phyloP scores from a whole-genome alignment of 208 protist species.

The Leishmania amazonensis region DNA sequence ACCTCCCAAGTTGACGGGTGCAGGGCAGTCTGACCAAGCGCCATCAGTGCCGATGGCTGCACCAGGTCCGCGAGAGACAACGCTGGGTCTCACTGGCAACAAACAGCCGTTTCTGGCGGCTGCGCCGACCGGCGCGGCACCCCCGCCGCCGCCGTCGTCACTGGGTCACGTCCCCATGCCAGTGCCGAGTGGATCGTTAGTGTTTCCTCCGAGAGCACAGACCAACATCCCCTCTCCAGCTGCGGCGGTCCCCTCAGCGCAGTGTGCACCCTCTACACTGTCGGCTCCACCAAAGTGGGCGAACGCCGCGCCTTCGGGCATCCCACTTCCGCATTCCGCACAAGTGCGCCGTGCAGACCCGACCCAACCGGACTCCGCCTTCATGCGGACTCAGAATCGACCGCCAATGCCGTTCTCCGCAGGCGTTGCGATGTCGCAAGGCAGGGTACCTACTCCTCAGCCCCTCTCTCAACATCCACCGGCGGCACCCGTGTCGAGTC shows the following conservation, averaged over 20 bases:
- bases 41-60: background rate
- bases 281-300: background rate
- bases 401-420: background rate
- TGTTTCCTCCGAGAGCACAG: background rate
- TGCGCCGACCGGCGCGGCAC: background rate
- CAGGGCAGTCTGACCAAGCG: background rate
- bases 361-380: background rate
- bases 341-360: conserved; percentile 4
- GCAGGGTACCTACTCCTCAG: background rate
- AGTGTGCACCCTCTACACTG: background rate
- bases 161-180: background rate
- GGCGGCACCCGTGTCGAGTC: background rate
- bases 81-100: background rate
- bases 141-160: background rate
- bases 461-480: background rate
- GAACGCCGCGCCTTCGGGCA: background rate
- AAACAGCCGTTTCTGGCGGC: too few relatives aligned
- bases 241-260: background rate
- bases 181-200: background rate
- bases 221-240: background rate
- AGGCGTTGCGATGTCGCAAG: background rate
- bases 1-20: background rate
- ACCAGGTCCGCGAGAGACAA: background rate
- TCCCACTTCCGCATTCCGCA: conserved; percentile 3
- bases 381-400: background rate